Conservation (phyloP, 176 grass and related monocot genomes). For the Avena eriantha region DNA sequence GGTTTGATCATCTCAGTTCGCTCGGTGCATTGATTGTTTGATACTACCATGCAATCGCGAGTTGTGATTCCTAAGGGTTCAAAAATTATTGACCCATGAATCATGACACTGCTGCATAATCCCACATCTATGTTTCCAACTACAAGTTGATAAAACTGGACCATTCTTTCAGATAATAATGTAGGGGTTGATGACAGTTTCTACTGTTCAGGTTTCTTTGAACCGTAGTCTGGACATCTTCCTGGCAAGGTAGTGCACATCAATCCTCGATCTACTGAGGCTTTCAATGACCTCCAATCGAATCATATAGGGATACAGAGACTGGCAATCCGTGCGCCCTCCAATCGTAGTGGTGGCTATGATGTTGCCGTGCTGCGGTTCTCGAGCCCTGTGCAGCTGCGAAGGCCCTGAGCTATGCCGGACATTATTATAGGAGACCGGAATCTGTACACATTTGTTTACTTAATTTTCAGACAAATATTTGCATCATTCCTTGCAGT, state of each 20-base stretch:
- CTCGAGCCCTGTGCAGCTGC: not conserved
- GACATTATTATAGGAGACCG: not conserved
- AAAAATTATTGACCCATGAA: too few species aligned
- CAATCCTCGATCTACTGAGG: not conserved
- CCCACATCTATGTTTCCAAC: not conserved
- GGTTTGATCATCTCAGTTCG: not conserved
- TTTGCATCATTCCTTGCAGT: not conserved
- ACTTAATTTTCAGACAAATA: not conserved
- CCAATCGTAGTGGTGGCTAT: not conserved
- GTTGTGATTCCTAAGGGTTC: not conserved
- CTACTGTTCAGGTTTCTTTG: not conserved
- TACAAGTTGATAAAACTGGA: not conserved
- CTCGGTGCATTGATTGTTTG: not conserved
- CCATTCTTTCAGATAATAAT: not conserved
- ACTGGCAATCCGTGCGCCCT: not conserved
- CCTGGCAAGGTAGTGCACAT: not conserved
- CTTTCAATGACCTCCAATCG: not conserved
- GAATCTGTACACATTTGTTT: not conserved
- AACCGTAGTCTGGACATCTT: not conserved
- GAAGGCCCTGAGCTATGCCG: not conserved
- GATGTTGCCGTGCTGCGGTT: not conserved
- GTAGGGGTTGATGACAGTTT: not conserved
- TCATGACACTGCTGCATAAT: not conserved
- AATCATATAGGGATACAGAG: not conserved
- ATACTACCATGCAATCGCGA: not conserved